These are phyloP conservation scores for Vitis hybrid DNA, from an alignment of 177 flowering plant genomes.

Conservation along the genomic window DNA sequence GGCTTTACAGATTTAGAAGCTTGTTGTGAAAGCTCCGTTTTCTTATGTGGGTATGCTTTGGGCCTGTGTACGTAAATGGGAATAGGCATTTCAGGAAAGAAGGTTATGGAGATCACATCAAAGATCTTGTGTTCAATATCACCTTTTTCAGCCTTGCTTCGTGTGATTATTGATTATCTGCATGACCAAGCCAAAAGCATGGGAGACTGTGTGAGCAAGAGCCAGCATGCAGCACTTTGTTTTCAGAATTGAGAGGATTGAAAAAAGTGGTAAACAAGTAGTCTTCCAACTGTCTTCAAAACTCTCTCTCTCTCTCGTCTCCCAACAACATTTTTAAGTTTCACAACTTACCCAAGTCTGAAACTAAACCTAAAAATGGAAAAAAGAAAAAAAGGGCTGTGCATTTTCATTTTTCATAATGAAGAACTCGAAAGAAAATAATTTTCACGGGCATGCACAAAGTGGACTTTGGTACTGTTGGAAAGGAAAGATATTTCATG, in stretches of 20 bases:
- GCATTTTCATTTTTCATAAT: too few species aligned
- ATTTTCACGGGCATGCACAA: too few species aligned
- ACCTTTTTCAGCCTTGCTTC: background rate
- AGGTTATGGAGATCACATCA: background rate
- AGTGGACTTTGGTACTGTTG: too few species aligned
- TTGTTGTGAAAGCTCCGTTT: background rate
- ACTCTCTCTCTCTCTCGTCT: too few species aligned
- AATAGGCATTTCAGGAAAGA: background rate
- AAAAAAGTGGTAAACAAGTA: background rate
- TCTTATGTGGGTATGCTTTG: background rate
- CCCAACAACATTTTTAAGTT: too few species aligned
- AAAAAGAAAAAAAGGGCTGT: too few species aligned
- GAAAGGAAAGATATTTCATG: too few species aligned
- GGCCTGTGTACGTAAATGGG: background rate
- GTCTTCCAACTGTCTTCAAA: background rate
- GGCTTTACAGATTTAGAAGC: background rate
- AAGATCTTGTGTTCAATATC: background rate
- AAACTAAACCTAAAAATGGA: background rate
- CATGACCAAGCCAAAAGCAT: background rate
- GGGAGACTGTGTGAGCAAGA: background rate
- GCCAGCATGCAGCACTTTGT: background rate
- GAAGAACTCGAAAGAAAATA: too few species aligned
- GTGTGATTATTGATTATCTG: background rate
- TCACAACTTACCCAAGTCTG: background rate
- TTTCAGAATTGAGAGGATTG: too few species aligned